Evolutionary conservation across 768 basidiomycete species (phyloP).

Genomic region (Suillus ampliporus): DNA sequence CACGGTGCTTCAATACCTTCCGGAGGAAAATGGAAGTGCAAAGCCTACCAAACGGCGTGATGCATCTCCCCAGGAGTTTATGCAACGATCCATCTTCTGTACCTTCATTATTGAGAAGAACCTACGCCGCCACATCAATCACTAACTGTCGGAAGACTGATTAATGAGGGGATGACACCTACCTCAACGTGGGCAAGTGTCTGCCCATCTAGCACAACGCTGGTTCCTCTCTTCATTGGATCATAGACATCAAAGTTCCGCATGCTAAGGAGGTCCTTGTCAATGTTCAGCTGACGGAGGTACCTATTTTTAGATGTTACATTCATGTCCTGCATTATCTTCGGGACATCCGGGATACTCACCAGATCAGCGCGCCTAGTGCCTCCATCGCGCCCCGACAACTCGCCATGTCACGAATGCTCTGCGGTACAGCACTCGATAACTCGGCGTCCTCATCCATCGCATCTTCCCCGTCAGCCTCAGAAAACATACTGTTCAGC

Average conservation of each 20-base stretch:
- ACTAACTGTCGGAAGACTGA: not conserved
- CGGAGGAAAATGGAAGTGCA: constrained; percentile 15
- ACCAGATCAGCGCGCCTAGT: constrained; percentile 93
- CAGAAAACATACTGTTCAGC: constrained; percentile 68
- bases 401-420: constrained; percentile 74
- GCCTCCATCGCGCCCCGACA: constrained; percentile 78
- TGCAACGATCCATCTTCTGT: constrained; percentile 90
- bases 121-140: constrained; percentile 44
- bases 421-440: constrained; percentile 58
- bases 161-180: constrained; percentile 11
- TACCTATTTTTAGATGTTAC: constrained; percentile 54
- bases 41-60: constrained; percentile 86
- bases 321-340: constrained; percentile 1
- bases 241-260: constrained; percentile 98
- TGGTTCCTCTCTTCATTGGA: constrained; percentile 90
- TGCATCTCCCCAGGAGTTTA: constrained; percentile 79
- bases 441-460: constrained; percentile 51
- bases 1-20: constrained; percentile 13
- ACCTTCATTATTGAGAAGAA: constrained; percentile 92
- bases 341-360: constrained; percentile 21
- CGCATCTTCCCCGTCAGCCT: constrained; percentile 41
- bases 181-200: constrained; percentile 96
- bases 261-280: constrained; percentile 93
- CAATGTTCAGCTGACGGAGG: constrained; percentile 91
- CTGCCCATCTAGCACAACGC: constrained; percentile 90